These are phyloP conservation scores for Leersia perrieri DNA, from an alignment of 176 grass and related monocot genomes.

Conservation along the genomic window DNA sequence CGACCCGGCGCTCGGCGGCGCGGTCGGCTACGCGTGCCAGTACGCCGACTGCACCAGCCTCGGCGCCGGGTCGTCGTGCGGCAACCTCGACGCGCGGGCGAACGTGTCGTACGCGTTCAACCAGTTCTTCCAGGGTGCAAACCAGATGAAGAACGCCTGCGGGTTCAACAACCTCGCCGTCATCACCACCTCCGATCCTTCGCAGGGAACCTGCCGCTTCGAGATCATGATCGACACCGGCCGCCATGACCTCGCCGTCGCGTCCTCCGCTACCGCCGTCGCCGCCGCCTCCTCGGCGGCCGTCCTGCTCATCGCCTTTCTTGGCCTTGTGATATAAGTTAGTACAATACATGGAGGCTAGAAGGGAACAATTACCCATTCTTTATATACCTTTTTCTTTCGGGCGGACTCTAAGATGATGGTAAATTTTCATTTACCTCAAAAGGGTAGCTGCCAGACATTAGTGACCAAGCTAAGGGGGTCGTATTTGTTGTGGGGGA, in stretches of 20 bases:
- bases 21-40: slow-evolving; percentile 59
- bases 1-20: slow-evolving; percentile 35
- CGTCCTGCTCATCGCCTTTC: neutral
- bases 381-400: neutral
- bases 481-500: neutral
- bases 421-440: slow-evolving; percentile 29
- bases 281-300: neutral
- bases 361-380: neutral
- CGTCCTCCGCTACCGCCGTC: neutral
- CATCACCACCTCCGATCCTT: slow-evolving; percentile 68
- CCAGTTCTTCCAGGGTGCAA: slow-evolving; percentile 71
- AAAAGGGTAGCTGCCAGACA: neutral
- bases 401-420: neutral
- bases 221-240: slow-evolving; percentile 73
- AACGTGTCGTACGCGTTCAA: slow-evolving; percentile 94
- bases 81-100: slow-evolving; percentile 44
- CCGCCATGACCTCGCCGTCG: slow-evolving; percentile 35
- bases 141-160: slow-evolving; percentile 66
- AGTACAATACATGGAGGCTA: neutral
- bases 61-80: slow-evolving; percentile 65
- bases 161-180: slow-evolving; percentile 62
- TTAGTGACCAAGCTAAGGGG: neutral
- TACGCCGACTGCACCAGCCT: slow-evolving; percentile 92
- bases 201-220: slow-evolving; percentile 64
- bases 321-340: neutral